A percentile compares a stretch with the other conserved stretches of the same genome.
These are phyloP conservation scores for Penicillium expansum DNA, from an alignment of 2,329 filamentous ascomycete genomes.

Conservation along the genomic window DNA sequence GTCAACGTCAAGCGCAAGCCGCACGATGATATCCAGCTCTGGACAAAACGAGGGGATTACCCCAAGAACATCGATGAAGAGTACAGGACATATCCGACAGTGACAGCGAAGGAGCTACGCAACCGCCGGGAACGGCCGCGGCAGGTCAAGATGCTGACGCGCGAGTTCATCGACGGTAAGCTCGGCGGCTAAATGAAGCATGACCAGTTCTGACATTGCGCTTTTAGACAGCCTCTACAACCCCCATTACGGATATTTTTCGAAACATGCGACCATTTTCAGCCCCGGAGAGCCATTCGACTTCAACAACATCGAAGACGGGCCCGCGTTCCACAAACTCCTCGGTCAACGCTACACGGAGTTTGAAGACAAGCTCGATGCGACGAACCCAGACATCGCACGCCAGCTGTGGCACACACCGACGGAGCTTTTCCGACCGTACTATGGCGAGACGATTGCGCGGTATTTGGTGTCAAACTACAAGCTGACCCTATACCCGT, in stretches of 20 bases:
- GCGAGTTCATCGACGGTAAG: constrained; percentile 93
- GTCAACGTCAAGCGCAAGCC: constrained; percentile 42
- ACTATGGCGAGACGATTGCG: constrained; percentile 96
- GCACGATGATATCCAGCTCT: constrained; percentile 63
- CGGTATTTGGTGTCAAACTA: constrained; percentile 95
- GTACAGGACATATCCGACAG: constrained; percentile 75
- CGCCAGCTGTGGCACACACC: constrained; percentile 98
- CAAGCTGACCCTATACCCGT: constrained; percentile 87
- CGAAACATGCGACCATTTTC: constrained; percentile 95
- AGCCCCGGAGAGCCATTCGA: constrained; percentile 86
- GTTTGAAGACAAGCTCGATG: constrained; percentile 87
- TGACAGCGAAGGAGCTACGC: constrained; percentile 78
- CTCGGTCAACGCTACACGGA: constrained; percentile 78
- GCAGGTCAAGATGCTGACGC: constrained; percentile 92
- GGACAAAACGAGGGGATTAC: constrained; percentile 81
- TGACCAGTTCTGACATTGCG: constrained; percentile 5
- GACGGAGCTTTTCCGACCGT: constrained; percentile 92
- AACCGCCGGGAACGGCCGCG: constrained; percentile 71
- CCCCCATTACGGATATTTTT: constrained; percentile 91
- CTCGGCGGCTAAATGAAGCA: constrained; percentile 15
- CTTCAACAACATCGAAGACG: constrained; percentile 77
- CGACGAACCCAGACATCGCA: constrained; percentile 65
- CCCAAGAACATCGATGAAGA: constrained; percentile 75
- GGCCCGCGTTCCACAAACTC: constrained; percentile 75
- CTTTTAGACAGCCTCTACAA: constrained; percentile 84